Conservation (phyloP, 257 asterid genomes). For the Penstemon davidsonii region DNA sequence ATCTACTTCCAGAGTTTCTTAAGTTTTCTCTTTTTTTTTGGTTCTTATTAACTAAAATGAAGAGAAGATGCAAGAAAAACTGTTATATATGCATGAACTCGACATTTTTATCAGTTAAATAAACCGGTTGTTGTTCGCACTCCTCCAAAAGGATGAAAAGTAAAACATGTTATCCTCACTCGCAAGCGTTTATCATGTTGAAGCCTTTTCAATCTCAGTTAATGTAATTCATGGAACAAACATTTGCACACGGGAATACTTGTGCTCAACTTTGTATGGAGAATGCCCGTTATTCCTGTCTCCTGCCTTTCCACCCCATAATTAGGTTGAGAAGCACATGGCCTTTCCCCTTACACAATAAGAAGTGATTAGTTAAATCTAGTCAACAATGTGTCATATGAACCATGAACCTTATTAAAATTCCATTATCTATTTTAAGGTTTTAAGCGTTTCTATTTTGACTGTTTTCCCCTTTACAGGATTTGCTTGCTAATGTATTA, state of each 20-base stretch:
- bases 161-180: neutral
- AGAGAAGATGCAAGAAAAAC: too few relatives aligned
- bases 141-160: neutral
- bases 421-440: too few relatives aligned
- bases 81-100: too few relatives aligned
- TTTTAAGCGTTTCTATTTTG: neutral
- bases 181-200: neutral
- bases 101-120: neutral
- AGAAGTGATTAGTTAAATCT: too few relatives aligned
- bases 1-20: neutral
- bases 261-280: too few relatives aligned
- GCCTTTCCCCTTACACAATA: too few relatives aligned
- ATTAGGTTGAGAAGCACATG: too few relatives aligned
- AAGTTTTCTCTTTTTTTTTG: neutral
- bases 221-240: neutral
- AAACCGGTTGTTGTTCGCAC: neutral
- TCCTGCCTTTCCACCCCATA: too few relatives aligned
- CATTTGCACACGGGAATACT: neutral
- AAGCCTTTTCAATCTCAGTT: conserved; percentile 2
- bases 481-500: conserved; percentile 37
- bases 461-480: conserved; percentile 37
- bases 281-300: too few relatives aligned
- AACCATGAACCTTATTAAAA: neutral
- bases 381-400: neutral
- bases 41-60: neutral